Evolutionary conservation across 768 basidiomycete species (phyloP), one percentile per base, ranked within the genome.

Genomic region (Gloeopeniophorella convolvens): DNA sequence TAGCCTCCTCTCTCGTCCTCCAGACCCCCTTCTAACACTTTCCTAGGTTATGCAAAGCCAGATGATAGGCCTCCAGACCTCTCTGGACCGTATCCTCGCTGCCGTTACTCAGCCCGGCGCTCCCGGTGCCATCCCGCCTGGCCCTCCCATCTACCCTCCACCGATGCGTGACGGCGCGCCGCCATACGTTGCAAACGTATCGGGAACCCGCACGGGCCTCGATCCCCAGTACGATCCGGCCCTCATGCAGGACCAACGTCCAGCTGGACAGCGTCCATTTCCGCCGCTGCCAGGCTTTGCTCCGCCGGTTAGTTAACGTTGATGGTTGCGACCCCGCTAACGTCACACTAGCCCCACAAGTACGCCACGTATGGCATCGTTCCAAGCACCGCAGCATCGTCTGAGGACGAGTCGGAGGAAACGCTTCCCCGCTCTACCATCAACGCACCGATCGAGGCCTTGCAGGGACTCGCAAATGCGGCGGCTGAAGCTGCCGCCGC

Each of bases 41-140:
- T 34, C 40, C 40, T 45, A 89, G 88, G 84, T 89, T 58, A 87
- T 92, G 80, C 88, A 92, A 65, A 89, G 87, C 68, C 89, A 91
- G 65, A 90, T 92, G 86, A 91, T 92, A 59, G 89, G 89, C 60
- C 88, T 92, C 84, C 90, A 92, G 67, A 85, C 88, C 5, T 85
- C 89, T 21, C 66, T 92, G 56, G 89, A 92, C 67, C 78, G 89
- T 44, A 92, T 92, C 62, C 69, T 92, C 47, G 70, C 76, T 37
- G 82, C 78, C 2, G 72, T 91, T 50, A 59, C 58, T 35, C 72
- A 69, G 45, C 55, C 63, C 35, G 62, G 45, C 52, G 51, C 56
- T 35, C 60, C 55, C n/a, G 59, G 61, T 9, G 58, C 36, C 15
- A 67, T 68, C 43, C 70, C 64, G 27, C 60, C 51, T 39, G 49